A percentile compares a stretch with the other conserved stretches of the same genome.
Conservation (phyloP, 2,329 filamentous ascomycete species). For the Hortaea sp. region DNA sequence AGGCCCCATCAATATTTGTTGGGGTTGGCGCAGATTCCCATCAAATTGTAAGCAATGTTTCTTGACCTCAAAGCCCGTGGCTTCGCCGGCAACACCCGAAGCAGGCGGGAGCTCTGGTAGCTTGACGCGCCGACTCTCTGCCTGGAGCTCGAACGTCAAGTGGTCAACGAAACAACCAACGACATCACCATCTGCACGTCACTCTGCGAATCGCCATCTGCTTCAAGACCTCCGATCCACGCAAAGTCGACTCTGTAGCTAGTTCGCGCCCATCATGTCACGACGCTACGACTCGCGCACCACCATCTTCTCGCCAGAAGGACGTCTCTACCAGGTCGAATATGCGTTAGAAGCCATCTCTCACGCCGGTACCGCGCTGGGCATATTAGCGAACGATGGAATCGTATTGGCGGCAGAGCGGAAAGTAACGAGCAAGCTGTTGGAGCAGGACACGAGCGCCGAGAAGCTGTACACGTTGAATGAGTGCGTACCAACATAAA, state of each 20-base stretch:
- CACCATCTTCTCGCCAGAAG: conserved; percentile 99
- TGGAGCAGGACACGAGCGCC: conserved; percentile 98
- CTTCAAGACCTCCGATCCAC: not conserved
- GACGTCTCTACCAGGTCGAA: conserved; percentile 97
- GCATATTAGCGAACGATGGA: conserved; percentile 93
- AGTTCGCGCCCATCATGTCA: conserved; percentile 17
- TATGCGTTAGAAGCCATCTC: conserved; percentile 98
- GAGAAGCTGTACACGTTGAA: conserved; percentile 99
- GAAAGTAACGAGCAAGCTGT: conserved; percentile 97
- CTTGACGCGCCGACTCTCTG: not conserved
- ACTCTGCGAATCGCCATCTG: not conserved
- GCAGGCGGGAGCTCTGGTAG: no score
- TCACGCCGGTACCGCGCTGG: conserved; percentile 91
- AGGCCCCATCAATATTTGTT: no score
- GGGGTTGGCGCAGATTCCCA: no score
- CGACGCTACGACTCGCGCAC: conserved; percentile 42
- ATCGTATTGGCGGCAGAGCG: conserved; percentile 96
- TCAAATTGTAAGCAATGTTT: no score
- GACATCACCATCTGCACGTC: not conserved
- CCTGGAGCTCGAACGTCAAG: not conserved
- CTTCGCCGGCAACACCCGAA: no score
- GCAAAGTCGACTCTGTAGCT: not conserved
- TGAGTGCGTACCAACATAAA: conserved; percentile 55
- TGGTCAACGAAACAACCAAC: not conserved
- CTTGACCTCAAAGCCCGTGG: no score